Evolutionary conservation across 2,329 filamentous ascomycete genomes (phyloP), one percentile per base, ranked within the genome.

Genomic region (Cladosporium sphaerospermum): DNA sequence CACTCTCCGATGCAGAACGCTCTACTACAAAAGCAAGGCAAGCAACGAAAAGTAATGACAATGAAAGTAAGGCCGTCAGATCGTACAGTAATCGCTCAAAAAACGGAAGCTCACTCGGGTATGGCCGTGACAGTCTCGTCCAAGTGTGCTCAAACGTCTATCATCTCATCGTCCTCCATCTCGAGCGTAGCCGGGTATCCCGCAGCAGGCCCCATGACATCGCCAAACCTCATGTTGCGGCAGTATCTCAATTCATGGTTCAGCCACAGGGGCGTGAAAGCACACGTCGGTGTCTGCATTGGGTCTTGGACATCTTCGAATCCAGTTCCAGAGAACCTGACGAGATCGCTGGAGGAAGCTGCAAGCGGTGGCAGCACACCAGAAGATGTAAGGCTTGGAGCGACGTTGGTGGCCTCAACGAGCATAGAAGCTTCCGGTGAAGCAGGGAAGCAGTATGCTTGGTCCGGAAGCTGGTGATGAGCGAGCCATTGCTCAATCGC

Each of bases 211-310:
- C 6, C 13, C 36, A 39, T 6, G 16, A n/a, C 36, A 28, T 32
- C 40, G 18, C 16, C 36, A 41, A 31, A 23, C 14, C 23, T 31
- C 40, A 51, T 13, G 5, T 36, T 36, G 8, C 48, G 39, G 28
- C 40, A 51, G 18, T 43, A 51, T n/a, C 48, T 31, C 14, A 19
- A n/a, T 31, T 51, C 48, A 16, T 43, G 48, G 6, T 32, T 43
- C 14, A 51, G 32, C 40, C 48, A 51, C 16, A 51, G 13, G 8
- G 40, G 48, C 18, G 48, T 43, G 14, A 44, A 51, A 39, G 40
- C 48, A 28, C 48, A 51, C 7, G 13, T n/a, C 39, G 37, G 34
- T n/a, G 23, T n/a, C 9, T 49, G 14, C 34, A 13, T 37, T 9
- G 5, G 34, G n/a, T 23, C 36, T 7, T 1, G 4, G n/a, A 9